Evolutionary conservation across 108 stramenopile species (phyloP), one percentile per base, ranked within the genome.

Genomic region (Heterococcus sp.): DNA sequence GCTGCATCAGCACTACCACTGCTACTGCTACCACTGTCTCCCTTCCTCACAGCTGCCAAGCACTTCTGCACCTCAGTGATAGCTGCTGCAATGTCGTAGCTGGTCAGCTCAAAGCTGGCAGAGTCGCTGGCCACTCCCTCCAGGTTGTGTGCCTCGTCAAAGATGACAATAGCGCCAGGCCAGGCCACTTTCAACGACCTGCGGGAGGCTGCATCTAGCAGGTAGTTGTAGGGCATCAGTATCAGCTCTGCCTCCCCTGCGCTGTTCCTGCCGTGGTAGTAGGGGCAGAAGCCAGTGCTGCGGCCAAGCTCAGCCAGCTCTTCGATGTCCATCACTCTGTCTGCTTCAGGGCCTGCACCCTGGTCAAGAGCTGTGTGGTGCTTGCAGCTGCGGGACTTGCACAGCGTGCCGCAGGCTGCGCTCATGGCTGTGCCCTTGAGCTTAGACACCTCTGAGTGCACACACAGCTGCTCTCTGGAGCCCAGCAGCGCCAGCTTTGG

Each of bases 71-170:
- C 35, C 84, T 90, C 89, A 8, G 65, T 64, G 26, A 72, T 73
- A 2, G 67, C 83, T 32, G 91, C 91, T 0, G 92, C 95, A 32
- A 96, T 81, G 78, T 96, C 93, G 21, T 77, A 78, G 39, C 90
- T 90, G 8, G 89, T 87, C 28, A 99, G 72, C 74, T 94, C 93
- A 87, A 97, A 96, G 32, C 93, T 94, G 28, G 96, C 92, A 5
- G 93, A 90, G 5, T 98, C 96, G 66, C 91, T 89, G 2, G 95
- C 96, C 86, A 96, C 95, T 21, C 90, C 88, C 82, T 97, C 98
- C n/a, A 99, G 76, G 75, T 99, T 99, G 89, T 99, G 98, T 0
- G 96, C 97, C 86, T 99, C 98, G 82, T 99, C 98, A 74, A 99
- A 93, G 36, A 99, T 95, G 0, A 99, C 85, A 26, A 99, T 87